Evolutionary conservation across 305 asterid species (phyloP).

Genomic region (Fraxinus floribunda): DNA sequence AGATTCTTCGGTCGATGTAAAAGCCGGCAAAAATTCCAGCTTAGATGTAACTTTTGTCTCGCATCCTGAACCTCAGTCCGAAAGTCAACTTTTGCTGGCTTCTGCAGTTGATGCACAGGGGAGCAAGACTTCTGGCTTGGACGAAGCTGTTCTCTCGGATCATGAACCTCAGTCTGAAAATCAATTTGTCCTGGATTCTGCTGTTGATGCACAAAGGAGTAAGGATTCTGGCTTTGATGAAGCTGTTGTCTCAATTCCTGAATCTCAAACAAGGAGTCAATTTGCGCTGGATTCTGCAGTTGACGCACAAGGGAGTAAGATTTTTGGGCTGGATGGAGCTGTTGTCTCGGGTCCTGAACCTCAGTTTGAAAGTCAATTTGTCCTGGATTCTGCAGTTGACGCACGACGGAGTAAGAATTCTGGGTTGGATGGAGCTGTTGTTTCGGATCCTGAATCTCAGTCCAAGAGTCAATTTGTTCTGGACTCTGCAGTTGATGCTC

Average conservation of each 20-base stretch:
- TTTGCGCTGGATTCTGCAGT: not conserved
- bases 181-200: not conserved
- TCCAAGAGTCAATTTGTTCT: not conserved
- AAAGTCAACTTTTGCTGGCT: not conserved
- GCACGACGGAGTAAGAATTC: not conserved
- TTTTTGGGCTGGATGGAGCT: not conserved
- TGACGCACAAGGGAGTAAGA: not conserved
- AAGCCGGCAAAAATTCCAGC: not conserved
- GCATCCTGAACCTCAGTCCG: not conserved
- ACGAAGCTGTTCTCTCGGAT: slow-evolving; percentile 3
- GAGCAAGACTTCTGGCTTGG: slow-evolving; percentile 7
- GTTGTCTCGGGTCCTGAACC: not conserved
- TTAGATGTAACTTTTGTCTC: not conserved
- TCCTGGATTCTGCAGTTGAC: not conserved
- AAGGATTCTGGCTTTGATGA: slow-evolving; percentile 8
- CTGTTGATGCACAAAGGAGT: slow-evolving; percentile 16
- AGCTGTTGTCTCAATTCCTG: slow-evolving; percentile 7
- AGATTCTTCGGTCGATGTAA: not conserved
- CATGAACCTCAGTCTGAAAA: not conserved
- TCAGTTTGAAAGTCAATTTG: slow-evolving; percentile 2
- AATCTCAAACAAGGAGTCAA: not conserved
- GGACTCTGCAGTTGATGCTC: slow-evolving; percentile 16
- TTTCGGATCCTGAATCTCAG: not conserved
- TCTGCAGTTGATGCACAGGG: slow-evolving; percentile 14
- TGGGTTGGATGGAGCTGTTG: not conserved